Evolutionary conservation across 805 yeast genomes (phyloP).

Genomic region (Wickerhamiella australiensis): DNA sequence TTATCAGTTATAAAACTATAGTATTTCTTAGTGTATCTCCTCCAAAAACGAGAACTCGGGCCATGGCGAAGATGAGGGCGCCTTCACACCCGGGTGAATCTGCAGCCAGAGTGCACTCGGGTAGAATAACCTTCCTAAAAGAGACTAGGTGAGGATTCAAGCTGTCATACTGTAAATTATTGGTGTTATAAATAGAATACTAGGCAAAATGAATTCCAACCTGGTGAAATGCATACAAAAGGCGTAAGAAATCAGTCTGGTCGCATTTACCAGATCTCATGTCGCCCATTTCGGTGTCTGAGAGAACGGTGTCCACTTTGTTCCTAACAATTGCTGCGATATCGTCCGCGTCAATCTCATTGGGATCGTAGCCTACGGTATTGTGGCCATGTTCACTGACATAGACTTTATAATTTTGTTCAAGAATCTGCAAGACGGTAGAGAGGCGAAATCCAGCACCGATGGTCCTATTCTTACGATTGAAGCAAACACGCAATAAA

Average conservation of each 20-base stretch:
- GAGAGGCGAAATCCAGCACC: conserved; percentile 83
- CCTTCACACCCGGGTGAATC: neutral
- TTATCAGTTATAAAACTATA: too few relatives aligned
- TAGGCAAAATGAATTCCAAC: conserved; percentile 94
- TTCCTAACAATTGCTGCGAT: conserved; percentile 43
- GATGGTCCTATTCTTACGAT: conserved; percentile 83
- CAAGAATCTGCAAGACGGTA: conserved; percentile 69
- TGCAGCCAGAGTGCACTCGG: conserved; percentile 5
- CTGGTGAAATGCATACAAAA: conserved; percentile 87
- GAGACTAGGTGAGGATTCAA: neutral
- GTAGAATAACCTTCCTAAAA: neutral
- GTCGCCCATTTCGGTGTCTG: conserved; percentile 69
- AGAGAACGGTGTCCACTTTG: conserved; percentile 60
- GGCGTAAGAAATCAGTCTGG: conserved; percentile 75
- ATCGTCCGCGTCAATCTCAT: conserved; percentile 28
- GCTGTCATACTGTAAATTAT: neutral
- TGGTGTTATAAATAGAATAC: neutral
- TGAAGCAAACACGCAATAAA: conserved; percentile 76
- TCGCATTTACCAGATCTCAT: conserved; percentile 90
- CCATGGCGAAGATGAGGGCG: too few relatives aligned
- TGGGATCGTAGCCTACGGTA: conserved; percentile 33
- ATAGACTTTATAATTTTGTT: conserved; percentile 74
- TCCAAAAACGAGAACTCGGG: too few relatives aligned
- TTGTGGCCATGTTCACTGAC: conserved; percentile 43
- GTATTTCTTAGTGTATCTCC: too few relatives aligned